Evolutionary conservation across 345 rosid genomes (phyloP).

Genomic region (Salix arbutifolia): DNA sequence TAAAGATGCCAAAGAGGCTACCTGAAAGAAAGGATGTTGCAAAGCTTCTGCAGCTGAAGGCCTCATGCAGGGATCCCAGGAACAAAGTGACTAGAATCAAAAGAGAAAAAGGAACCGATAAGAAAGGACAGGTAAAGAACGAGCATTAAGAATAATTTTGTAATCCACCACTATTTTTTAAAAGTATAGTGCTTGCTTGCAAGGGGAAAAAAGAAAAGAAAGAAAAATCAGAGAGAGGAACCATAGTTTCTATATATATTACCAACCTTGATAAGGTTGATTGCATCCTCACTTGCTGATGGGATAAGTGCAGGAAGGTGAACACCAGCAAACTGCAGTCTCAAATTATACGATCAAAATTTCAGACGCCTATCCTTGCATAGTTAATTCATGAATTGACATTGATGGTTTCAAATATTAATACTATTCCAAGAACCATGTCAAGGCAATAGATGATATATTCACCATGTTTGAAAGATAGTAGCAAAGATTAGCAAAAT

Average conservation of each 20-base stretch:
- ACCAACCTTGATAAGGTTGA: slow-evolving; percentile 61
- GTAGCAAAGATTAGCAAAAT: neutral
- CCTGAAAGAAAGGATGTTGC: slow-evolving; percentile 96
- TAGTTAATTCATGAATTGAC: neutral
- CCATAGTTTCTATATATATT: neutral
- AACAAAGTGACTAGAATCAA: slow-evolving; percentile 64
- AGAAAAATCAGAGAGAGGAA: neutral
- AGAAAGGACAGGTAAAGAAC: neutral
- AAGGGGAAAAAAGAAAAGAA: neutral
- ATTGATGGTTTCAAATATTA: neutral
- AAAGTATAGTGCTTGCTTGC: too few relatives aligned
- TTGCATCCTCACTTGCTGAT: slow-evolving; percentile 62
- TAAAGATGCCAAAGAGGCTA: slow-evolving; percentile 7
- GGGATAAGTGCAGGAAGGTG: slow-evolving; percentile 52
- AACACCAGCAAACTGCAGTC: slow-evolving; percentile 53
- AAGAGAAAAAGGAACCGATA: neutral
- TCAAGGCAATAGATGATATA: neutral
- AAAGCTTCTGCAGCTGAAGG: slow-evolving; percentile 83
- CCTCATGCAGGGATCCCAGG: slow-evolving; percentile 92
- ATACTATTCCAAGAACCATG: neutral
- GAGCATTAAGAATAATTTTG: neutral
- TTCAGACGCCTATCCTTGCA: neutral
- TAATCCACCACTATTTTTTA: neutral
- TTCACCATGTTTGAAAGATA: neutral
- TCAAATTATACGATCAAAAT: neutral